These are phyloP conservation scores for Phaeosphaeriaceae sp. DNA, from an alignment of 2,329 filamentous ascomycete species.

Conservation along the genomic window DNA sequence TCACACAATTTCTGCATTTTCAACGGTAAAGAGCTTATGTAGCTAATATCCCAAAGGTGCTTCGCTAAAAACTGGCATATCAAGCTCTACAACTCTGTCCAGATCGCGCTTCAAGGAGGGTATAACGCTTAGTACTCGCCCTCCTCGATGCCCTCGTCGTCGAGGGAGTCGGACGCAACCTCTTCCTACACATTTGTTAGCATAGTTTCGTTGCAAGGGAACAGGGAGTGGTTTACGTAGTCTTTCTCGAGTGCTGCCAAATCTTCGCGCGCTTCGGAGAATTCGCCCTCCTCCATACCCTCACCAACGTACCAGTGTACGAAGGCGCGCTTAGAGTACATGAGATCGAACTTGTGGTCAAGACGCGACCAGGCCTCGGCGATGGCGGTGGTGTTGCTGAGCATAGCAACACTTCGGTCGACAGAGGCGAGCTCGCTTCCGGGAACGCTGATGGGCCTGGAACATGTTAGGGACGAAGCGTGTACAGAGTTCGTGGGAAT, in stretches of 20 bases:
- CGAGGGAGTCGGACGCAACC: constrained; percentile 74
- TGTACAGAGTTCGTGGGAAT: not conserved
- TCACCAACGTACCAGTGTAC: constrained; percentile 86
- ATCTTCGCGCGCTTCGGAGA: constrained; percentile 86
- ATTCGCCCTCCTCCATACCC: constrained; percentile 92
- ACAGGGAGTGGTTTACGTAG: constrained; percentile 62
- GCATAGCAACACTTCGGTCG: constrained; percentile 89
- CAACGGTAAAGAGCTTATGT: constrained; percentile 1
- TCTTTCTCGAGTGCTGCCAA: constrained; percentile 85
- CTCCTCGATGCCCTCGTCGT: constrained; percentile 66
- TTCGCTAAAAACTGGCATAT: constrained; percentile 8
- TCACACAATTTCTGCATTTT: not conserved
- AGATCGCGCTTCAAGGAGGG: constrained; percentile 22
- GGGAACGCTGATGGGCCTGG: constrained; percentile 92
- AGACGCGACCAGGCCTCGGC: constrained; percentile 77
- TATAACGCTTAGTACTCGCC: constrained; percentile 53
- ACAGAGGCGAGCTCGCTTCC: constrained; percentile 98
- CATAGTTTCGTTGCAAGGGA: not conserved
- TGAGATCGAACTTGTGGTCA: constrained; percentile 79
- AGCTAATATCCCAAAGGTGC: constrained; percentile 9
- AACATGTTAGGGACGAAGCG: constrained; percentile 41
- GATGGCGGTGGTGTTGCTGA: constrained; percentile 78
- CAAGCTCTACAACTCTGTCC: constrained; percentile 27
- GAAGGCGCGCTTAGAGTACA: constrained; percentile 80
- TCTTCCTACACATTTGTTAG: constrained; percentile 54